A percentile compares a stretch with the other conserved stretches of the same genome.
Evolutionary conservation across 176 grass and related monocot species (phyloP).

Genomic region (Cymbopogon citratus): DNA sequence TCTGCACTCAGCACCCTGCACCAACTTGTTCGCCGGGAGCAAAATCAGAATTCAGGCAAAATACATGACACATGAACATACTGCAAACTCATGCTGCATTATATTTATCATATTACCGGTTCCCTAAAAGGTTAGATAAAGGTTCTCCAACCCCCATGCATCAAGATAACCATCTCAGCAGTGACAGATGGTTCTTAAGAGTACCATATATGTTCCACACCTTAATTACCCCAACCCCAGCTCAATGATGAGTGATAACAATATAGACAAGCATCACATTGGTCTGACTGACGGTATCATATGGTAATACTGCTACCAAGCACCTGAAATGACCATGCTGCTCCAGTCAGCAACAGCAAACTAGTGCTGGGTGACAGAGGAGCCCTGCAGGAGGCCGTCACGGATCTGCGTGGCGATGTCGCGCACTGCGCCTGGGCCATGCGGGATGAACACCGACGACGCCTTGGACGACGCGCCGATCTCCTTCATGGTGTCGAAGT

Average conservation of each 20-base stretch:
- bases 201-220: not conserved
- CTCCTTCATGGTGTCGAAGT: constrained; percentile 37
- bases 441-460: constrained; percentile 5
- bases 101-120: not conserved
- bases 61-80: not conserved
- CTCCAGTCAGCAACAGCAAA: too few species aligned
- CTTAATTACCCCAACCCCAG: not conserved
- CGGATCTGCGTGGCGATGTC: constrained; percentile 76
- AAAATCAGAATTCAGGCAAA: not conserved
- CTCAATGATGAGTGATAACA: not conserved
- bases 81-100: constrained; percentile 12
- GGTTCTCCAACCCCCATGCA: not conserved
- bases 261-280: not conserved
- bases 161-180: not conserved
- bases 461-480: too few species aligned
- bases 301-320: not conserved
- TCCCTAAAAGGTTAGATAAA: not conserved
- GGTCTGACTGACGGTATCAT: not conserved
- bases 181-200: not conserved
- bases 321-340: not conserved
- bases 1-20: too few species aligned
- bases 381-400: constrained; percentile 59
- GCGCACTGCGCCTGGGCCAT: constrained; percentile 64
- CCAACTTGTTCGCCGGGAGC: not conserved
- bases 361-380: not conserved